Conservation (phyloP, 352 stramenopile genomes). For the Thraustochytrium sp. region DNA sequence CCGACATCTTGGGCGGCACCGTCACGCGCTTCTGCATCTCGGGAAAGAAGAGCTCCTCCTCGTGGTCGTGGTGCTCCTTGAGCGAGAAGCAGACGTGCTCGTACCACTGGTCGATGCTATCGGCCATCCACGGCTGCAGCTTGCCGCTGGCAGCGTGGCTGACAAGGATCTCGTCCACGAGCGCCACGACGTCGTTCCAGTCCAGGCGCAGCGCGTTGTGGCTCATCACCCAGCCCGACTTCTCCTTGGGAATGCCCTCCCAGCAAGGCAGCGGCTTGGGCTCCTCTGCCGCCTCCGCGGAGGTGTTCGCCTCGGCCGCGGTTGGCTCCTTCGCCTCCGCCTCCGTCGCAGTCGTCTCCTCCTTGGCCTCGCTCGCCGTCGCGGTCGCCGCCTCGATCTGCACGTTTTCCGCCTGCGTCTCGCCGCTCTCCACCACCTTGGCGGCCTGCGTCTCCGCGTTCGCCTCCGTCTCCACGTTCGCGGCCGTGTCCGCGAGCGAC, state of each 20-base stretch:
- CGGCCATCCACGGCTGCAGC: conserved; percentile 27
- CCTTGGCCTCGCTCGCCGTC: too few relatives aligned
- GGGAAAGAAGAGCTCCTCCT: conserved; percentile 45
- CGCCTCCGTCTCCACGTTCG: too few relatives aligned
- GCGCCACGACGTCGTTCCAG: background rate
- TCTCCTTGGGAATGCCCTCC: background rate
- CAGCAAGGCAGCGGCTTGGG: conserved; percentile 3
- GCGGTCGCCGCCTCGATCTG: too few relatives aligned
- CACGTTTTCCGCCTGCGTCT: too few relatives aligned
- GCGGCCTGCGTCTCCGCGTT: too few relatives aligned
- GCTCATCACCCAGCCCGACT: conserved; percentile 30
- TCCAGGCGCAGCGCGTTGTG: conserved; percentile 37
- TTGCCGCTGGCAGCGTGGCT: background rate
- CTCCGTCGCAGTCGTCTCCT: too few relatives aligned
- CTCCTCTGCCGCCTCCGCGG: background rate
- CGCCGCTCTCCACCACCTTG: too few relatives aligned
- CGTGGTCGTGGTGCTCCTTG: conserved; percentile 43
- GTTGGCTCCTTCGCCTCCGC: background rate
- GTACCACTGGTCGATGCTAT: conserved; percentile 12
- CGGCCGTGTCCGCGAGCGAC: too few relatives aligned
- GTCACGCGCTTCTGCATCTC: conserved; percentile 17
- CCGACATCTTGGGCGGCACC: conserved; percentile 34
- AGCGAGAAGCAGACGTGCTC: background rate
- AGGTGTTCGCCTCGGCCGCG: background rate
- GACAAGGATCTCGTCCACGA: background rate